A percentile compares a stretch with the other conserved stretches of the same genome.
Evolutionary conservation across 768 basidiomycete genomes (phyloP).

Genomic region (Termitomyces sp.): DNA sequence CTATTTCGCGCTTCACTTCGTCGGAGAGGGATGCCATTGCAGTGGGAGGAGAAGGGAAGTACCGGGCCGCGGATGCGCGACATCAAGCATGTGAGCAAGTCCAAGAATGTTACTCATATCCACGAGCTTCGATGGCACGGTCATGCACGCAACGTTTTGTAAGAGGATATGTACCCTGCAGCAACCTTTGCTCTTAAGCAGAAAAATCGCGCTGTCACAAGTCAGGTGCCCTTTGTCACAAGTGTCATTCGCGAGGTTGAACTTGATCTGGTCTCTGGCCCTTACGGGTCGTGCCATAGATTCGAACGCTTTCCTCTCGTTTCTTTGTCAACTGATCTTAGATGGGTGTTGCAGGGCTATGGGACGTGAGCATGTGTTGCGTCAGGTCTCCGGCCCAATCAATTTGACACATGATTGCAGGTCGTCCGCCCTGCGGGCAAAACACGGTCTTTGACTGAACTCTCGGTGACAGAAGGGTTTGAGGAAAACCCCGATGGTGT

Average conservation of each 20-base stretch:
- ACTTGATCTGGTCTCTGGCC: neutral
- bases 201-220: neutral
- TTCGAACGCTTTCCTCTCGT: too few species aligned
- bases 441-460: constrained; percentile 70
- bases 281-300: neutral
- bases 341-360: constrained; percentile 38
- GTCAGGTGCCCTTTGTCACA: constrained; percentile 1
- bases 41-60: neutral
- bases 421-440: constrained; percentile 69
- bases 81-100: too few species aligned
- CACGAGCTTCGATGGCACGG: too few species aligned
- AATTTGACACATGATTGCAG: constrained; percentile 25
- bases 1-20: constrained; percentile 38
- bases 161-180: too few species aligned
- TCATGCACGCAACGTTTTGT: too few species aligned
- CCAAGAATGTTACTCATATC: too few species aligned
- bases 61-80: neutral
- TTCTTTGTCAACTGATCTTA: neutral
- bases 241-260: too few species aligned
- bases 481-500: constrained; percentile 56
- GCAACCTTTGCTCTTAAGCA: too few species aligned
- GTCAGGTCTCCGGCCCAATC: constrained; percentile 9
- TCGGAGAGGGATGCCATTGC: constrained; percentile 25
- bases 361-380: constrained; percentile 33
- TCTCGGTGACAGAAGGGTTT: constrained; percentile 76